Conservation (phyloP, 768 basidiomycete species). For the Phallus indusiatus region DNA sequence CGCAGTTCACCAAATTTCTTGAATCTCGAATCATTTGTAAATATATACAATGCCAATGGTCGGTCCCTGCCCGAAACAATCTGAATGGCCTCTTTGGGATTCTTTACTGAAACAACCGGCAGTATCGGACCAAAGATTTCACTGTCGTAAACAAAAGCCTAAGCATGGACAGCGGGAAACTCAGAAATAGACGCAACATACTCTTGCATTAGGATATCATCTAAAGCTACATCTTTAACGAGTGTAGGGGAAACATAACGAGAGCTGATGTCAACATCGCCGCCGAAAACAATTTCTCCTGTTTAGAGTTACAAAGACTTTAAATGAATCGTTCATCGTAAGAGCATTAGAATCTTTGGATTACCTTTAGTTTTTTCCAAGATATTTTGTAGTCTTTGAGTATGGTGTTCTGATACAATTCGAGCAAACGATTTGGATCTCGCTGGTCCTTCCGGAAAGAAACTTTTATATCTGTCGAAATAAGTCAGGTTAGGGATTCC, state of each 20-base stretch:
- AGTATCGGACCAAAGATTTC: constrained; percentile 31
- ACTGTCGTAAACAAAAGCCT: neutral
- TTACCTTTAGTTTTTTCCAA: constrained; percentile 60
- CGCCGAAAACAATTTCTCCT: constrained; percentile 24
- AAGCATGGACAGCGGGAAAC: neutral
- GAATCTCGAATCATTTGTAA: constrained; percentile 15
- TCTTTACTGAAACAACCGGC: constrained; percentile 21
- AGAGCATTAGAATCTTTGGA: neutral
- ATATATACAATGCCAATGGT: constrained; percentile 24
- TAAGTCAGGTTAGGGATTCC: constrained; percentile 15
- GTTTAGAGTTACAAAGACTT: neutral
- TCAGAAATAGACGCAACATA: constrained; percentile 1
- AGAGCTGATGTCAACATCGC: constrained; percentile 15
- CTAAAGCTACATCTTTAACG: constrained; percentile 20
- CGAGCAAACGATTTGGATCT: constrained; percentile 37
- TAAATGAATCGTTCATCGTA: neutral
- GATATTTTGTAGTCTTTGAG: constrained; percentile 46
- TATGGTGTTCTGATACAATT: constrained; percentile 45
- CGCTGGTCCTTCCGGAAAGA: constrained; percentile 18
- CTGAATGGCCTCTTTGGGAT: constrained; percentile 18
- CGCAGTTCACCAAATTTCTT: constrained; percentile 14
- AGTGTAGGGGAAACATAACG: constrained; percentile 22
- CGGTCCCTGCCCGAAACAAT: constrained; percentile 13
- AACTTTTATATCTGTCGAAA: constrained; percentile 17
- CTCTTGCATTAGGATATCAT: constrained; percentile 26